Conservation (phyloP, 441 rosid species). For the Oxalis stricta region DNA sequence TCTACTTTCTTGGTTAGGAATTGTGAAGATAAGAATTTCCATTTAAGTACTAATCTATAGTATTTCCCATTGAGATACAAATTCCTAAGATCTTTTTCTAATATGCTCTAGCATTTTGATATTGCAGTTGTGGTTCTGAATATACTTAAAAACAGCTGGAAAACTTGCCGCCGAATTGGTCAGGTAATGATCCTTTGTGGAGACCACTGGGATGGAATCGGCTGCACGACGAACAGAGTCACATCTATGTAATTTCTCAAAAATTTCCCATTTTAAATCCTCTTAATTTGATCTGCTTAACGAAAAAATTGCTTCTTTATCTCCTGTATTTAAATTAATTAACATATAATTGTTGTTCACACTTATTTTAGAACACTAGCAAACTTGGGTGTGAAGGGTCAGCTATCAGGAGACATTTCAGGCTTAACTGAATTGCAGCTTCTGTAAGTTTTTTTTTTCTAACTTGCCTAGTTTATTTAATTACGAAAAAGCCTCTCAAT, state of each 20-base stretch:
- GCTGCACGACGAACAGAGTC: conserved; percentile 37
- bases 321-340: background rate
- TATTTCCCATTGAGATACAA: too few species aligned
- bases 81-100: background rate
- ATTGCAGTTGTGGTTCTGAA: conserved; percentile 31
- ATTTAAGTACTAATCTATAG: too few species aligned
- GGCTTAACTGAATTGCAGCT: conserved; percentile 37
- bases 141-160: conserved; percentile 34
- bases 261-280: conserved; percentile 3
- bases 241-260: conserved; percentile 39
- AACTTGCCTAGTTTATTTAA: background rate
- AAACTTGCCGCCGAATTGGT: conserved; percentile 49
- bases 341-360: too few species aligned
- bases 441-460: conserved; percentile 33
- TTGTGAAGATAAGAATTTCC: too few species aligned
- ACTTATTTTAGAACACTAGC: conserved; percentile 38
- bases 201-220: conserved; percentile 54
- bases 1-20: too few species aligned
- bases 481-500: background rate
- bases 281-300: too few species aligned
- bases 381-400: conserved; percentile 38
- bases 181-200: conserved; percentile 70
- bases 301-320: background rate
- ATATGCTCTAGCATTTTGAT: background rate
- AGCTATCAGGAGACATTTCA: conserved; percentile 37